Percentiles rank a stretch among this genome's conserved stretches.
Conservation (phyloP, 1,139 yeast species). For the Scheffersomyces illinoinensis region DNA sequence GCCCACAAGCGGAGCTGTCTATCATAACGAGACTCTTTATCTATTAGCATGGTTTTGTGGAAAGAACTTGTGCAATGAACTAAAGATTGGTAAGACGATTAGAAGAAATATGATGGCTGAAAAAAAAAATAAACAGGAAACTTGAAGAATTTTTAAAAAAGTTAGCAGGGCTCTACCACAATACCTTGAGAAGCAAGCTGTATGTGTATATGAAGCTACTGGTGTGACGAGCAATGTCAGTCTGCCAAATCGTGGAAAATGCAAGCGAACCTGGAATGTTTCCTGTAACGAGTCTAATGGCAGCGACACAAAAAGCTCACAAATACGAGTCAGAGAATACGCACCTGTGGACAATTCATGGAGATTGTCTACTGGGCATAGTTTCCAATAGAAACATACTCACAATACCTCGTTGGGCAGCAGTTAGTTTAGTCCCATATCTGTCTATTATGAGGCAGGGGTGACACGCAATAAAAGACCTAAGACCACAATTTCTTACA, state of each 20-base stretch:
- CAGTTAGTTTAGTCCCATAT: neutral
- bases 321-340: neutral
- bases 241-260: neutral
- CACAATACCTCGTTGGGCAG: neutral
- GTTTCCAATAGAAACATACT: neutral
- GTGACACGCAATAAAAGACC: neutral
- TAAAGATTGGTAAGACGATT: neutral
- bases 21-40: constrained; percentile 62
- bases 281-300: neutral
- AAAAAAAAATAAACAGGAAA: neutral
- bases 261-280: neutral
- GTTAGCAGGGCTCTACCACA: neutral
- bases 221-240: too few relatives aligned
- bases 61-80: neutral
- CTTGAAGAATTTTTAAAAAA: neutral
- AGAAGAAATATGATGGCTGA: neutral
- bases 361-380: neutral
- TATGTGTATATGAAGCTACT: neutral
- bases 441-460: neutral
- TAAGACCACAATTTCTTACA: neutral
- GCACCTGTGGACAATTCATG: neutral
- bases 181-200: neutral
- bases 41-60: constrained; percentile 11
- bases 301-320: neutral
- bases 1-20: constrained; percentile 93